Evolutionary conservation across 805 yeast genomes (phyloP), one percentile per base, ranked within the genome.

Genomic region (Myxozyma melibiosi): DNA sequence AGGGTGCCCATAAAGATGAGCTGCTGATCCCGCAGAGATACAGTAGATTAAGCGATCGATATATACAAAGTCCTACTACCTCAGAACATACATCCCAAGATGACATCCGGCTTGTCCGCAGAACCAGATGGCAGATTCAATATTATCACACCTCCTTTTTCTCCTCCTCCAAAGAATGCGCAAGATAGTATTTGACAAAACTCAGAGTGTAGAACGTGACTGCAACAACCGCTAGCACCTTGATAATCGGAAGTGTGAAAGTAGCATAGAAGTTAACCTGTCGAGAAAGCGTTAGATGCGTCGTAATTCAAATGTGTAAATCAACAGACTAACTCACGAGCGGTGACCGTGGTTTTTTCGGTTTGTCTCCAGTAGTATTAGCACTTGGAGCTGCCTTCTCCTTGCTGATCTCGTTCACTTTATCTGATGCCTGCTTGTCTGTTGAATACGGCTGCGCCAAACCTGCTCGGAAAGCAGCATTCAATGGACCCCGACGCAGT

Each of bases 181-280:
- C 20, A n/a, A 45, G 16, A 3, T 5, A 4, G 22, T 31, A 18
- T 33, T 45, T 45, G 2, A 45, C 13, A 20, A 20, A 13, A 2
- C 16, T 22, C 7, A 45, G 37, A 22, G 16, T 16, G 24, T 22
- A 30, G 24, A 45, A 45, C 3, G 49, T 45, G 6, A 14, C 49
- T 18, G 13, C 49, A 20, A 45, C 49, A 33, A 45, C 40, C 7
- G 40, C 49, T 18, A 45, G 16, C n/a, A 45, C 49, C 16, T 22
- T 45, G 13, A 16, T 13, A 4, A 45, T 33, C 22, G 49, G 49
- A 14, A 45, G 4, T 5, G 11, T 9, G 27, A 45, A 34, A n/a
- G 39, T 8, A 4, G 24, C 18, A 22, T 45, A 45, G 24, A 45
- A 45, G 27, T 34, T 20, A 22, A 45, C 25, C 49, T 45, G n/a